These are phyloP conservation scores for Fusarium sp. DNA, from an alignment of 2,329 filamentous ascomycete genomes.

Conservation along the genomic window DNA sequence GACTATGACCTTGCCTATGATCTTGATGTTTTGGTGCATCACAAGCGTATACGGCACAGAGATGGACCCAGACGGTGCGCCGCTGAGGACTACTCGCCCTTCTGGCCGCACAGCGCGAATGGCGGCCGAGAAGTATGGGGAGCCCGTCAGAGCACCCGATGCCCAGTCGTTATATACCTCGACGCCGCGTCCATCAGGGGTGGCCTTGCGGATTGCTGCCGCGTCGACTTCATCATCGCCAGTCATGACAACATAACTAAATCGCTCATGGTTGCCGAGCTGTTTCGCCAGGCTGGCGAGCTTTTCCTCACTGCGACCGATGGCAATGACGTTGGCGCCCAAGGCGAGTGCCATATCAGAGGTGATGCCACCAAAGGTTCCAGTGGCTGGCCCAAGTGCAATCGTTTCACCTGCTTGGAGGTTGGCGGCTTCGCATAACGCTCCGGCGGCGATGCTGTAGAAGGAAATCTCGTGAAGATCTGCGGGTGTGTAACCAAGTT, in stretches of 20 bases:
- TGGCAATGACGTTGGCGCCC: neutral
- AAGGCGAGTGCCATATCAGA: neutral
- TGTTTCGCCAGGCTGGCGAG: neutral
- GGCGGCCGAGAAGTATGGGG: neutral
- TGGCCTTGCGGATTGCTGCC: neutral
- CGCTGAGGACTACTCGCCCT: neutral
- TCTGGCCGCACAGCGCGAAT: neutral
- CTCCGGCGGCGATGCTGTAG: neutral
- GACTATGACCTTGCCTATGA: neutral
- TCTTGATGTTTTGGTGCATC: conserved; percentile 3
- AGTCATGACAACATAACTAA: neutral
- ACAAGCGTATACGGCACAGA: neutral
- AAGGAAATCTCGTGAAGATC: neutral
- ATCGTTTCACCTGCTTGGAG: neutral
- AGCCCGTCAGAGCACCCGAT: neutral
- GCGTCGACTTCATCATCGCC: conserved; percentile 1
- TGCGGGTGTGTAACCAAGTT: neutral
- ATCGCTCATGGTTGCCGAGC: neutral
- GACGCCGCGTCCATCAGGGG: neutral
- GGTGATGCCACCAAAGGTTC: neutral
- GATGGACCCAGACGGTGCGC: neutral
- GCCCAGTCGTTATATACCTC: conserved; percentile 3
- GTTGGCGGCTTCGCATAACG: neutral
- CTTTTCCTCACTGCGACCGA: neutral
- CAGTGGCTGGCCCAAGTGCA: neutral